Base-by-base conservation (phyloP, 2,329 filamentous ascomycete species). In the Phyllosticta ampelicida region DNA sequence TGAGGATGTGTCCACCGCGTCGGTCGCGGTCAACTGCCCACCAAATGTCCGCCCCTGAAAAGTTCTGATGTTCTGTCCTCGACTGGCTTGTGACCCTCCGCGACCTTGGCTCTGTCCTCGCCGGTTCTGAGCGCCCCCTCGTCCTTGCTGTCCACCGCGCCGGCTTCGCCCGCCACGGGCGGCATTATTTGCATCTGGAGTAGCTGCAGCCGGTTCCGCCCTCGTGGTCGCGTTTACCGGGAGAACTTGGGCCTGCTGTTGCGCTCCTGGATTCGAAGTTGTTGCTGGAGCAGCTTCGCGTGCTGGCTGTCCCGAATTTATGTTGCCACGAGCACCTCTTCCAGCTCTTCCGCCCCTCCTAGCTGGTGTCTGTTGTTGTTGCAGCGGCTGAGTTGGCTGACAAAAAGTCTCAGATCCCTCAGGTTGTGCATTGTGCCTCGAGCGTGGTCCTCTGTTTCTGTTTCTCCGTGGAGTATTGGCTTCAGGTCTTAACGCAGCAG, bases 1-100 rank as follows among this genome's bases (percentile, higher is more conserved):
- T 20, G 13, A 28, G 19, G 52, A 5, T 6, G 21, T 52, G 53
- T 53, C 29, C n/a, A 55, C 44, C 9, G 62, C 60, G 19, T 68
- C 66, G 0, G 70, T 68, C 9, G 63, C 65, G 1, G 77, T 78
- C 55, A 80, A 67, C 57, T 75, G 74, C 2, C 77, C 78, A 18
- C 77, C 77, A 63, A 80, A 80, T 50, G 73, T 70, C 59, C 78
- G 68, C 8, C 76, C 77, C 56, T 73, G 69, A n/a, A 70, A 68
- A 1, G 66, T 73, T 18, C 68, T 66, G 67, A 53, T 62, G 36
- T 23, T 53, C 64, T 58, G 56, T 28, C 30, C 52, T n/a, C 36
- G 36, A 44, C 36, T 44, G 16, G 36, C 16, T n/a, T 44, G 36
- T 44, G 36, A n/a, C 36, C 36, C 36, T 44, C 36, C 36, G 13